Conservation (phyloP, 2,329 filamentous ascomycete genomes). For the Colletotrichum falcatum region DNA sequence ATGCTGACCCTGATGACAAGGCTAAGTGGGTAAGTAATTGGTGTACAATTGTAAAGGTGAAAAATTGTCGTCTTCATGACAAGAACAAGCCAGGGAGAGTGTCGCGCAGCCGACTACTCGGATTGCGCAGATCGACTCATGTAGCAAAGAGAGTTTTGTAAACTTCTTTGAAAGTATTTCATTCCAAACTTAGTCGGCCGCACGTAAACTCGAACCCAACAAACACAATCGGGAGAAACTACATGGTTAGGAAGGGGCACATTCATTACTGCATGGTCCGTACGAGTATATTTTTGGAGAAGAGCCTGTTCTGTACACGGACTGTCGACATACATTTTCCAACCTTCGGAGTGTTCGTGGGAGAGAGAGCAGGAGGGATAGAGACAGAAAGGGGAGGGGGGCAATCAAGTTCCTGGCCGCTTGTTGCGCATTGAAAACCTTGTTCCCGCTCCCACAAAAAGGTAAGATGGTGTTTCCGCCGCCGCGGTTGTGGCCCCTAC, state of each 20-base stretch:
- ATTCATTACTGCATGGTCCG: not conserved
- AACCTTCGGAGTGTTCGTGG: not conserved
- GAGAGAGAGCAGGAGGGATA: not conserved
- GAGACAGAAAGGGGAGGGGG: not conserved
- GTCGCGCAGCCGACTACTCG: not conserved
- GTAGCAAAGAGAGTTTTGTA: not conserved
- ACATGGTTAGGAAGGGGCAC: too few relatives aligned
- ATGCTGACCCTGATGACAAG: not conserved
- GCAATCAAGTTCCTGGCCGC: not conserved
- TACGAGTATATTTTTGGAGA: not conserved
- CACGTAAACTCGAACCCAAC: not conserved
- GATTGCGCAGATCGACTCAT: not conserved
- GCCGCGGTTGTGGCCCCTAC: slow-evolving; percentile 18
- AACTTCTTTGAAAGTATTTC: not conserved
- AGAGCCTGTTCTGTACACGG: not conserved
- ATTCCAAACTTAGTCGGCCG: not conserved
- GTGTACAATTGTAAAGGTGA: not conserved
- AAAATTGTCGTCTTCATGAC: not conserved
- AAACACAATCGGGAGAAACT: not conserved
- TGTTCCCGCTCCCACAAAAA: not conserved
- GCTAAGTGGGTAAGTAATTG: not conserved
- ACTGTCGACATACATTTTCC: not conserved
- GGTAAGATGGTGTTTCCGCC: not conserved
- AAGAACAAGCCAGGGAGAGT: not conserved
- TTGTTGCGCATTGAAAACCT: not conserved